phyloP scores from a whole-genome alignment of 2,329 filamentous ascomycete species.

The Penicillium sp. region DNA sequence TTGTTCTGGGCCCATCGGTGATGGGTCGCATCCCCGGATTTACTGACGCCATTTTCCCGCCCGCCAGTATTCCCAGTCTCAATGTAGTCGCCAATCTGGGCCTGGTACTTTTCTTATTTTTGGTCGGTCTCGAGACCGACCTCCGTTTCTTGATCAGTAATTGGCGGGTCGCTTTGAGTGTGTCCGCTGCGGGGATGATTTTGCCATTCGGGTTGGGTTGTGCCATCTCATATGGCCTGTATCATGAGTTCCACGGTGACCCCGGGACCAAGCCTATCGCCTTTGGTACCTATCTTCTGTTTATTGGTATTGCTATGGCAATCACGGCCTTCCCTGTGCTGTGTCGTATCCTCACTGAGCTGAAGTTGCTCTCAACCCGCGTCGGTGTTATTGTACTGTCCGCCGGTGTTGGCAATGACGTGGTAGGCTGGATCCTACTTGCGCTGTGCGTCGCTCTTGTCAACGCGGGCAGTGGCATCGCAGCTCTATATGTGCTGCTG shows the following conservation, averaged over 20 bases:
- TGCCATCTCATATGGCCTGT: conserved; percentile 77
- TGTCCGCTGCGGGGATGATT: conserved; percentile 75
- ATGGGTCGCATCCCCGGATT: conserved; percentile 85
- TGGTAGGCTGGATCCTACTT: conserved; percentile 85
- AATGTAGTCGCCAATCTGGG: conserved; percentile 79
- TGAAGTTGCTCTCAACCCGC: conserved; percentile 77
- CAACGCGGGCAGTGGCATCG: conserved; percentile 78
- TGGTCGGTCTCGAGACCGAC: conserved; percentile 85
- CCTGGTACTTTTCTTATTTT: conserved; percentile 78
- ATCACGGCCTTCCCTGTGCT: conserved; percentile 90
- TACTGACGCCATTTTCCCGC: conserved; percentile 71
- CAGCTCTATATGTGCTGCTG: conserved; percentile 81
- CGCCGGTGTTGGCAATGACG: conserved; percentile 90
- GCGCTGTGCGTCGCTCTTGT: conserved; percentile 91
- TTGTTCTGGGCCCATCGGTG: conserved; percentile 80
- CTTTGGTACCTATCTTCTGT: conserved; percentile 67
- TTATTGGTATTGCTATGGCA: conserved; percentile 88
- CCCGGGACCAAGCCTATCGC: conserved; percentile 55
- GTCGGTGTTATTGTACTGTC: conserved; percentile 87
- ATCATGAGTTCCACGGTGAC: conserved; percentile 66
- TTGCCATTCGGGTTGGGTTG: conserved; percentile 80
- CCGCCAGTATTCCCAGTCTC: conserved; percentile 69
- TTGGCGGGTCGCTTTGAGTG: conserved; percentile 74
- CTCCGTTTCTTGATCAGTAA: conserved; percentile 73
- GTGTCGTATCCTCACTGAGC: conserved; percentile 86